Conservation (phyloP, 2,329 filamentous ascomycete species). For the Ramularia collo-cygni region DNA sequence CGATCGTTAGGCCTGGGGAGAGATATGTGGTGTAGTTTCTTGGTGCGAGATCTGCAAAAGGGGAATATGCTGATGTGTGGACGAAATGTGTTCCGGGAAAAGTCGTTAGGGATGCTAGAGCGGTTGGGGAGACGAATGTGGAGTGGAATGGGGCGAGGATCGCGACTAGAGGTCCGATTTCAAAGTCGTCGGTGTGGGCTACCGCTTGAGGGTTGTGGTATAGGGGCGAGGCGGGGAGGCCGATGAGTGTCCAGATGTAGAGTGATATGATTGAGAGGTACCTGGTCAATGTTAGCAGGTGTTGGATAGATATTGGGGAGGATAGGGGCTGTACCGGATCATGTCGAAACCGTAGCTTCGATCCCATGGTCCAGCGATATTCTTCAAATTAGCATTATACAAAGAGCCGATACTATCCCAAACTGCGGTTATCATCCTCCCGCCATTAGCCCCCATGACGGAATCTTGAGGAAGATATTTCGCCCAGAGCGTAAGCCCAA, state of each 20-base stretch:
- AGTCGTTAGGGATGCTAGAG: conserved; percentile 33
- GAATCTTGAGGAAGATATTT: conserved; percentile 52
- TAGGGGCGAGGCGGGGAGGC: conserved; percentile 38
- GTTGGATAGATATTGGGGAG: too few relatives aligned
- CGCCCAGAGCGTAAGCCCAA: conserved; percentile 51
- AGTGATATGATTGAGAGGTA: conserved; percentile 53
- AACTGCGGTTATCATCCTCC: conserved; percentile 50
- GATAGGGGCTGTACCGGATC: conserved; percentile 36
- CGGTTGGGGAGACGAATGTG: conserved; percentile 38
- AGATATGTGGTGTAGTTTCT: conserved; percentile 57
- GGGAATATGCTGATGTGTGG: conserved; percentile 48
- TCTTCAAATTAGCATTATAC: conserved; percentile 54
- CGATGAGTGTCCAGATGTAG: conserved; percentile 53
- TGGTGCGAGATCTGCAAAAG: conserved; percentile 50
- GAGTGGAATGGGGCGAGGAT: conserved; percentile 47
- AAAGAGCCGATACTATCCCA: conserved; percentile 44
- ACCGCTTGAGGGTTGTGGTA: conserved; percentile 43
- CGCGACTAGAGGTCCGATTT: conserved; percentile 51
- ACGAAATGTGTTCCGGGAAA: conserved; percentile 52
- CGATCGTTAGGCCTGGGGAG: conserved; percentile 51
- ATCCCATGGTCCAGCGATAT: conserved; percentile 60
- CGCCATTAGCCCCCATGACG: conserved; percentile 47
- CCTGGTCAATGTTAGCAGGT: too few relatives aligned
- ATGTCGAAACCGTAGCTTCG: conserved; percentile 58
- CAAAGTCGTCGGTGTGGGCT: conserved; percentile 54